A percentile compares a stretch with the other conserved stretches of the same genome.
phyloP scores from a whole-genome alignment of 1,139 yeast genomes.

The Yamadazyma epiphylla region DNA sequence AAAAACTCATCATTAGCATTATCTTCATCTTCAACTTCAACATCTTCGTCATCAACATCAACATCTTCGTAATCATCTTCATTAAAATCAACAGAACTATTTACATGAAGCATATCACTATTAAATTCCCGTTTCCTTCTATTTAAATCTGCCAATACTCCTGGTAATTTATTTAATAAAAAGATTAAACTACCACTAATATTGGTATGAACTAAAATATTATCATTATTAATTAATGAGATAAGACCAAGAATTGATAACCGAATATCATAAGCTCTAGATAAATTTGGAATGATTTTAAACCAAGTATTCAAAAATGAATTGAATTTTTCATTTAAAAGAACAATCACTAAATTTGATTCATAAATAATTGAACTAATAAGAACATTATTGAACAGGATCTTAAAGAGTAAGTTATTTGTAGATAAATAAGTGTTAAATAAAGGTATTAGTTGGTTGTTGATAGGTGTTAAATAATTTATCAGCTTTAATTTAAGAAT shows the following conservation, averaged over 20 bases:
- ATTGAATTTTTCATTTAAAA: constrained; percentile 46
- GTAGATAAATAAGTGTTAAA: constrained; percentile 3
- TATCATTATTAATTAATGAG: constrained; percentile 36
- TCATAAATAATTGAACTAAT: constrained; percentile 65
- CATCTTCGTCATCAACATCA: constrained; percentile 20
- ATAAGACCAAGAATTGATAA: constrained; percentile 67
- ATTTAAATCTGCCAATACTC: constrained; percentile 63
- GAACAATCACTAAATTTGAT: constrained; percentile 48
- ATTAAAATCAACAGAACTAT: constrained; percentile 17
- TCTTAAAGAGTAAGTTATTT: constrained; percentile 31
- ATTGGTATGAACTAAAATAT: constrained; percentile 13
- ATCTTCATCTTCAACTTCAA: constrained; percentile 28
- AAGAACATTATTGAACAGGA: constrained; percentile 62
- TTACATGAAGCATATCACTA: constrained; percentile 28
- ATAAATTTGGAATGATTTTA: constrained; percentile 48
- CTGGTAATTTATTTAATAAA: constrained; percentile 56
- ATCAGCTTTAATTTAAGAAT: constrained; percentile 32
- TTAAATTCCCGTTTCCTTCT: constrained; percentile 50
- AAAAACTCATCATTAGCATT: constrained; percentile 28
- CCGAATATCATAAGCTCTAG: constrained; percentile 82
- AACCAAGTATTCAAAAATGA: constrained; percentile 73
- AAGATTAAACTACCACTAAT: constrained; percentile 11
- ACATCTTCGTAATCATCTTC: constrained; percentile 20
- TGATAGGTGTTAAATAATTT: constrained; percentile 9
- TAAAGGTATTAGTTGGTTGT: constrained; percentile 5